Conservation (phyloP, 208 protist species). For the Balamuthia mandrillaris region DNA sequence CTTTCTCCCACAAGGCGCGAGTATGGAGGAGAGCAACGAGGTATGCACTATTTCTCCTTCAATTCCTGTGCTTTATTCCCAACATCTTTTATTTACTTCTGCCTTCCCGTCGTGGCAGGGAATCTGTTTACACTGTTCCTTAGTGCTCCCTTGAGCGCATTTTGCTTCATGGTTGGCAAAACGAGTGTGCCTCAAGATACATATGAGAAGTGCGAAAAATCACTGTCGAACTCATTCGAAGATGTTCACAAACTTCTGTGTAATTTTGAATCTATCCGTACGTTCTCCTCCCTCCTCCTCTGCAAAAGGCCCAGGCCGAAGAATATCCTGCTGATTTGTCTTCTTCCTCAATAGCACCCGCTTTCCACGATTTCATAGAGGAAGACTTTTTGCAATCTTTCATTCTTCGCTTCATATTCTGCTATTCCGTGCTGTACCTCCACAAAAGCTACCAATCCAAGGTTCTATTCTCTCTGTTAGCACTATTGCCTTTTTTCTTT, state of each 20-base stretch:
- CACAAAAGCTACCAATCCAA: neutral
- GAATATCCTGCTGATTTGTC: no score
- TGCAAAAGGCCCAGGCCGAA: neutral
- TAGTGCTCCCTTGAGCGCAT: neutral
- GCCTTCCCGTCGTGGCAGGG: neutral
- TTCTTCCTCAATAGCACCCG: neutral
- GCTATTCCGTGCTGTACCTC: neutral
- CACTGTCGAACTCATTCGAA: neutral
- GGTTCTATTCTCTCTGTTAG: neutral
- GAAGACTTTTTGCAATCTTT: neutral
- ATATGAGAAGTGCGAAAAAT: neutral
- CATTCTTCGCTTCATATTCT: neutral
- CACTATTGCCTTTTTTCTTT: neutral
- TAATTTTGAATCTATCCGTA: neutral
- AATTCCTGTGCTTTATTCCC: no score
- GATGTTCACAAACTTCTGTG: neutral
- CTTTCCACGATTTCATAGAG: neutral
- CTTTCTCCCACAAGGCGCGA: no score
- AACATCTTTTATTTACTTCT: no score
- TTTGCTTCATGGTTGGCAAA: neutral
- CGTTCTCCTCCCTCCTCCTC: neutral
- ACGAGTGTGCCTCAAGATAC: neutral
- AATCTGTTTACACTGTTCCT: constrained; percentile 16
- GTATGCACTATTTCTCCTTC: no score
- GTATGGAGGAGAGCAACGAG: no score